Evolutionary conservation across 164 flowering plant species (phyloP).

Genomic region (Cinnamomum micranthum): DNA sequence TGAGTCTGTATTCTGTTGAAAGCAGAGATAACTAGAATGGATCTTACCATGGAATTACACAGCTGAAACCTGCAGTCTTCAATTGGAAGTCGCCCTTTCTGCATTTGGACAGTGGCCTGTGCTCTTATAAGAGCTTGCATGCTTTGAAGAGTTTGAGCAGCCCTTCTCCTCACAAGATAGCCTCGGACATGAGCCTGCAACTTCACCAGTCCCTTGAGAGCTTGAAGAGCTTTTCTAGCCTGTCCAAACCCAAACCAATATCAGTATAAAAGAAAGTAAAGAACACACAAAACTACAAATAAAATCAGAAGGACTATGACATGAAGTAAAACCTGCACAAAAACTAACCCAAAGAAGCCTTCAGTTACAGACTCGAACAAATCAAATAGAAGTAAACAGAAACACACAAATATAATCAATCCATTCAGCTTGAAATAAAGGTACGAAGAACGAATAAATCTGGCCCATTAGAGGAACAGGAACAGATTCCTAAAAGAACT

Average conservation of each 20-base stretch:
- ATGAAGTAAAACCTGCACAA: not conserved
- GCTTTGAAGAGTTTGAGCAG: slow-evolving; percentile 49
- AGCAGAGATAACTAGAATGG: not conserved
- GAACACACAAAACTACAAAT: too few relatives aligned
- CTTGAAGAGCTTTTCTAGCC: slow-evolving; percentile 61
- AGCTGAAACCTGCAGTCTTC: slow-evolving; percentile 23
- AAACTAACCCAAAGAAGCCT: not conserved
- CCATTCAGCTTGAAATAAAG: not conserved
- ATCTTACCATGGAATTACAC: slow-evolving; percentile 43
- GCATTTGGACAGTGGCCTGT: slow-evolving; percentile 37
- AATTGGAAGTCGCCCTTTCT: slow-evolving; percentile 23
- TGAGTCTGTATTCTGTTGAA: not conserved
- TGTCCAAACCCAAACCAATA: slow-evolving; percentile 9
- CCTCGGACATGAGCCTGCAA: slow-evolving; percentile 69
- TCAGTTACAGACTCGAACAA: not conserved
- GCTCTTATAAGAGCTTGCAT: slow-evolving; percentile 64
- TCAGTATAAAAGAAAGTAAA: not conserved
- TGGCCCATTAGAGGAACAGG: not conserved
- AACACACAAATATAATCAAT: too few relatives aligned
- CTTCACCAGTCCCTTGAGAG: slow-evolving; percentile 60
- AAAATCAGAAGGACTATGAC: not conserved
- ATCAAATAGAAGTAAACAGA: too few relatives aligned
- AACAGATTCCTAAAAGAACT: not conserved
- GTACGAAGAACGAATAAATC: not conserved
- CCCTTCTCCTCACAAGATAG: slow-evolving; percentile 49